Evolutionary conservation across 2,329 filamentous ascomycete genomes (phyloP), one percentile per base, ranked within the genome.

Genomic region (Aureobasidium subglaciale): DNA sequence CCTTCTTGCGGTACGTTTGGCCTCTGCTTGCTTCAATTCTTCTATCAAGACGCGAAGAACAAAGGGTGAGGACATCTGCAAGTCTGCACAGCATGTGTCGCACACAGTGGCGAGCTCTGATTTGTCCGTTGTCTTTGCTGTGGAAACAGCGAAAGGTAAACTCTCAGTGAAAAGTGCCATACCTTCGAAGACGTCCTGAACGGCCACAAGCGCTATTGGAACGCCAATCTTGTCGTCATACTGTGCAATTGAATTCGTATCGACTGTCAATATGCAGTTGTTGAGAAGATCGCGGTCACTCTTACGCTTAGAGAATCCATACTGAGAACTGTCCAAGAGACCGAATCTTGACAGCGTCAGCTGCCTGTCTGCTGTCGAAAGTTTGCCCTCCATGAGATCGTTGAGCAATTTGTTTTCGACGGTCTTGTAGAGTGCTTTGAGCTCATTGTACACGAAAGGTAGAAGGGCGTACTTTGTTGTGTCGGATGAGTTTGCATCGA

Each of bases 111-210:
- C 37, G 10, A 54, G 37, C 9, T 32, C 15, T 35, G 50, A 42
- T 8, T 22, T 22, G 9, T 35, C 29, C 11, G 27, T 5, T 9
- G 38, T 43, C n/a, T 42, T 54, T 42, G 50, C 50, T 18, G 50
- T 54, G 10, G 50, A 54, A 4, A 43, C 50, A 13, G 25, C 27
- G 16, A 54, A 54, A 4, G 50, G 50, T 20, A 54, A 27, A n/a
- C 24, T 24, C n/a, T 54, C 50, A 2, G 37, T 54, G 20, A 54
- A 54, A 4, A 54, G 7, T 3, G 43, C 22, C 25, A 34, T 35
- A 10, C 50, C 50, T 16, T 35, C 5, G 29, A 34, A 42, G 29
- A 54, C 38, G 16, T 54, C 50, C 18, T 54, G 50, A 35, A 20
- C 11, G 35, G 50, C 50, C 10, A 43, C 50, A 1, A 54, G 30